These are phyloP conservation scores for Mimosa bimucronata DNA, from an alignment of 306 rosid genomes.

Conservation along the genomic window DNA sequence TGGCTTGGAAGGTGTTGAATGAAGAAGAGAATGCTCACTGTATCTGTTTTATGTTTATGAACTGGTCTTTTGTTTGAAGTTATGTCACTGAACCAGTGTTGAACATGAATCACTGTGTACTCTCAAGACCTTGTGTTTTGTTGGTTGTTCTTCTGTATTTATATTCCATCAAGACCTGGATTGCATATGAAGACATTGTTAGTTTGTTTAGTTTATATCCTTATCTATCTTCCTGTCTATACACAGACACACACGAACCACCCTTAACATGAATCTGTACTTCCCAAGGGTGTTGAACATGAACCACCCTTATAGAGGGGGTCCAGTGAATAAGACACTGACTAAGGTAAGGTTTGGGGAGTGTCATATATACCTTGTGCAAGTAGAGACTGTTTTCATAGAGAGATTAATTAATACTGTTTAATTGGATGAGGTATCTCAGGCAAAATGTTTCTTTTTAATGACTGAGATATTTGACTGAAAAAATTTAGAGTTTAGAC, in stretches of 20 bases:
- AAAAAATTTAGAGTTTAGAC: not conserved
- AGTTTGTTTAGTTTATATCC: conserved; percentile 10
- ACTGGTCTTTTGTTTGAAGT: conserved; percentile 95
- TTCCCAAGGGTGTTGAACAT: too few species aligned
- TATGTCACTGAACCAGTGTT: conserved; percentile 22
- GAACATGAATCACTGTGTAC: conserved; percentile 20
- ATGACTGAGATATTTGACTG: too few species aligned
- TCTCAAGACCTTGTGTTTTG: conserved; percentile 35
- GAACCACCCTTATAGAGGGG: too few species aligned
- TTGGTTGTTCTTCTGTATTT: conserved; percentile 20
- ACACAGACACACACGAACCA: too few species aligned
- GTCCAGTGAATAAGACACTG: too few species aligned
- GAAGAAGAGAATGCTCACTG: conserved; percentile 98
- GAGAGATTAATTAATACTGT: too few species aligned
- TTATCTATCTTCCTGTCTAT: not conserved
- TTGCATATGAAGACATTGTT: conserved; percentile 31
- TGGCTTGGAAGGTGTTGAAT: conserved; percentile 99
- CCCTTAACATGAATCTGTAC: too few species aligned
- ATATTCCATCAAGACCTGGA: conserved; percentile 35
- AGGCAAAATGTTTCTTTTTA: not conserved
- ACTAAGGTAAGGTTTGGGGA: too few species aligned
- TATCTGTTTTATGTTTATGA: conserved; percentile 90
- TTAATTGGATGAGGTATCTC: not conserved
- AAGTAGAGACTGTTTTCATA: too few species aligned
- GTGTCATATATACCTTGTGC: too few species aligned